Percentiles rank a stretch among this genome's conserved stretches.
Conservation (phyloP, 345 rosid species). For the Isatis tinctoria region DNA sequence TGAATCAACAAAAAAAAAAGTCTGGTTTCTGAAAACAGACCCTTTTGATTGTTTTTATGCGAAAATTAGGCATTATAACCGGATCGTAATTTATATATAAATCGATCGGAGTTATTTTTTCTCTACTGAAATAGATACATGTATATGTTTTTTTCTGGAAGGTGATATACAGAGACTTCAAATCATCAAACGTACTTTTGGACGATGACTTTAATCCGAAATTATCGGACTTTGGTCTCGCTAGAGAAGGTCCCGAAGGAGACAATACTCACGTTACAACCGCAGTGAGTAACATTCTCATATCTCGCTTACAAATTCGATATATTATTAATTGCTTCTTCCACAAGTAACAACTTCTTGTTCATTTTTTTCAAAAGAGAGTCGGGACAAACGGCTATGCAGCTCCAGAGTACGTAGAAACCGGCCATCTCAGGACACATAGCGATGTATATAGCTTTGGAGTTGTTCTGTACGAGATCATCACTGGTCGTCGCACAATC, state of each 20-base stretch:
- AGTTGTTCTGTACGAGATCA: conserved; percentile 89
- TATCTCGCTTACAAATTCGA: background rate
- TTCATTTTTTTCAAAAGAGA: conserved; percentile 39
- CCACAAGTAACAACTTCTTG: conserved; percentile 2
- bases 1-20: background rate
- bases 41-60: too few species aligned
- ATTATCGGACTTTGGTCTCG: conserved; percentile 94
- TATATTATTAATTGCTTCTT: background rate
- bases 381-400: conserved; percentile 96
- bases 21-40: background rate
- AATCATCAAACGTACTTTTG: conserved; percentile 81
- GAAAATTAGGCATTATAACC: too few species aligned
- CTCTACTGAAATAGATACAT: background rate
- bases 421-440: conserved; percentile 75
- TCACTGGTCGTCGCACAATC: conserved; percentile 75
- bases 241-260: conserved; percentile 90
- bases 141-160: conserved; percentile 1
- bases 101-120: too few species aligned
- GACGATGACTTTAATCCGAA: conserved; percentile 58
- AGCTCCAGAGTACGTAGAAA: conserved; percentile 82
- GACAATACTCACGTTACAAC: conserved; percentile 83
- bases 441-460: conserved; percentile 85
- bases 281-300: conserved; percentile 41
- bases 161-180: conserved; percentile 95
- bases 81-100: background rate